These are phyloP conservation scores for Fusarium sp. DNA, from an alignment of 2,329 filamentous ascomycete genomes.

Conservation along the genomic window DNA sequence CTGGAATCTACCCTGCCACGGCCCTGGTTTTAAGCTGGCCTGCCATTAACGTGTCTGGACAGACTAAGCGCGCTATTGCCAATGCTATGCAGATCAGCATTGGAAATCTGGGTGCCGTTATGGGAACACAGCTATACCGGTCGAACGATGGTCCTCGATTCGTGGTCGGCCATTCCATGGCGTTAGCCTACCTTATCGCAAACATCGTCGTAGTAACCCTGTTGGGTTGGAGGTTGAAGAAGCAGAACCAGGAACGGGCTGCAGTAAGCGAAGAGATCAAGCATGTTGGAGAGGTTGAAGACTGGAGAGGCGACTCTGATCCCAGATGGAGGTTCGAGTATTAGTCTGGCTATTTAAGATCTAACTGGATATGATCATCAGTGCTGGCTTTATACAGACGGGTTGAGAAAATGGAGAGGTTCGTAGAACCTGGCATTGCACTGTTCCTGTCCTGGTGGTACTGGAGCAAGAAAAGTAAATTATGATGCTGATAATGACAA, in stretches of 20 bases:
- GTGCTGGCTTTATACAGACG: too few relatives aligned
- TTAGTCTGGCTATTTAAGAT: conserved; percentile 48
- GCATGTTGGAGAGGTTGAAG: conserved; percentile 65
- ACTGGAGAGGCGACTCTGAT: conserved; percentile 75
- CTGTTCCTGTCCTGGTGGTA: too few relatives aligned
- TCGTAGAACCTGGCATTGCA: too few relatives aligned
- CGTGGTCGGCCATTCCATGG: conserved; percentile 76
- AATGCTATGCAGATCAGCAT: conserved; percentile 82
- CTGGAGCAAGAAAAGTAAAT: too few relatives aligned
- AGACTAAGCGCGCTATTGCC: conserved; percentile 77
- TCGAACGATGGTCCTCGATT: conserved; percentile 72
- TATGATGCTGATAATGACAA: too few relatives aligned
- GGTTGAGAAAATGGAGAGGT: too few relatives aligned
- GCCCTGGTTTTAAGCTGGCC: conserved; percentile 78
- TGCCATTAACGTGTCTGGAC: conserved; percentile 79
- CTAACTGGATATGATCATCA: too few relatives aligned
- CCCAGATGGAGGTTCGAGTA: conserved; percentile 77
- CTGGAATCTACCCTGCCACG: conserved; percentile 76
- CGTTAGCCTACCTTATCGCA: conserved; percentile 73
- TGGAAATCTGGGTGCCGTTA: conserved; percentile 76
- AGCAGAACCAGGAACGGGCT: conserved; percentile 70
- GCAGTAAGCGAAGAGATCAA: conserved; percentile 59
- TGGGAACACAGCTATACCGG: conserved; percentile 80
- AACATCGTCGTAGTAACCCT: conserved; percentile 69
- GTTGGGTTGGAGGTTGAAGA: conserved; percentile 68